Conservation (phyloP, 345 rosid genomes). For the Pelargonium nanum region DNA sequence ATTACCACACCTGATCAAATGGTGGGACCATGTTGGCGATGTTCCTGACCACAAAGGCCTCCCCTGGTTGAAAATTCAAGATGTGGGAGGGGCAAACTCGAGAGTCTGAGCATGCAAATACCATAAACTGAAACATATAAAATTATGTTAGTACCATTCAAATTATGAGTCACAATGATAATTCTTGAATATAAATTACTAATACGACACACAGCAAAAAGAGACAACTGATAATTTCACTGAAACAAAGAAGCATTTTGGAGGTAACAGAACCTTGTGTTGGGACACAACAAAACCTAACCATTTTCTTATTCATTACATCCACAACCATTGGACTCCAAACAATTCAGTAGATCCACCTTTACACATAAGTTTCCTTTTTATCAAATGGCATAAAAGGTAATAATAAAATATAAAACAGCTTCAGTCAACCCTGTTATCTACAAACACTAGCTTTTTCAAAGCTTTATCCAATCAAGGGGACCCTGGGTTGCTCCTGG, state of each 20-base stretch:
- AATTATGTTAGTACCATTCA: no score
- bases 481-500: no score
- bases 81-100: constrained; percentile 89
- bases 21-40: constrained; percentile 97
- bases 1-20: constrained; percentile 42
- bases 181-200: background rate
- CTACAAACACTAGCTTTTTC: background rate
- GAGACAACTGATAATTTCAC: background rate
- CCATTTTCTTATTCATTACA: background rate
- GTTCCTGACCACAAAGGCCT: constrained; percentile 91
- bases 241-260: no score
- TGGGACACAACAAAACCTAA: background rate
- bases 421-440: background rate
- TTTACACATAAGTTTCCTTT: no score
- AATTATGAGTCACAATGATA: background rate
- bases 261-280: background rate
- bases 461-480: no score
- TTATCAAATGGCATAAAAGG: background rate
- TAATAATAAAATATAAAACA: no score
- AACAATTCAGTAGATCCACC: background rate
- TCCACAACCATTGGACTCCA: background rate
- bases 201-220: background rate
- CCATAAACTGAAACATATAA: constrained; percentile 63
- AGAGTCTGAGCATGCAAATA: constrained; percentile 98
- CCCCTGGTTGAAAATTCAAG: constrained; percentile 92